Conservation (phyloP, 495 filamentous ascomycete genomes). For the Lasiosphaeria hispida region DNA sequence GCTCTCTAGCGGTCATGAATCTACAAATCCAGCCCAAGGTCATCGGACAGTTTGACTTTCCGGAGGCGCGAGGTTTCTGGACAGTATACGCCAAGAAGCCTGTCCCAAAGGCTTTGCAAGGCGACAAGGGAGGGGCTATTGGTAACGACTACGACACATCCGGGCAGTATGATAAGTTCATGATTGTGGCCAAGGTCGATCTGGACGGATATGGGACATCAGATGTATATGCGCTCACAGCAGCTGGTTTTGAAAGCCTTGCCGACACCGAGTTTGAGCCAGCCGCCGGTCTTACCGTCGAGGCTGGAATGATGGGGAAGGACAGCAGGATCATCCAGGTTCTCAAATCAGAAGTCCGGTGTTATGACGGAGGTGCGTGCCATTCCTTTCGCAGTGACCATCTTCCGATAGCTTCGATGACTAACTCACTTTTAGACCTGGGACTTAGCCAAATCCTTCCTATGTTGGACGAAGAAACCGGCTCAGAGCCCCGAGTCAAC, state of each 20-base stretch:
- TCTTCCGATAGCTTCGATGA: slow-evolving; percentile 16
- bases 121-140: slow-evolving; percentile 47
- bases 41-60: slow-evolving; percentile 60
- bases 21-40: slow-evolving; percentile 67
- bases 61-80: slow-evolving; percentile 62
- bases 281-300: slow-evolving; percentile 77
- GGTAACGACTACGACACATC: slow-evolving; percentile 49
- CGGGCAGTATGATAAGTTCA: slow-evolving; percentile 63
- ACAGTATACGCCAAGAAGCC: slow-evolving; percentile 60
- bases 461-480: slow-evolving; percentile 82
- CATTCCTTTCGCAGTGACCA: slow-evolving; percentile 4
- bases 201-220: slow-evolving; percentile 56
- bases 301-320: slow-evolving; percentile 72
- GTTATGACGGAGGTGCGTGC: slow-evolving; percentile 81
- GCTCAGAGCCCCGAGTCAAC: slow-evolving; percentile 67
- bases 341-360: slow-evolving; percentile 75
- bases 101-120: slow-evolving; percentile 50
- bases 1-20: slow-evolving; percentile 71
- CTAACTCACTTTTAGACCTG: slow-evolving; percentile 57
- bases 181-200: slow-evolving; percentile 64
- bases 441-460: slow-evolving; percentile 85
- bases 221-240: slow-evolving; percentile 59
- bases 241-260: slow-evolving; percentile 62
- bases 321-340: slow-evolving; percentile 80
- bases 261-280: slow-evolving; percentile 81